Evolutionary conservation across 2,329 filamentous ascomycete genomes (phyloP).

Genomic region (Alternaria arborescens): DNA sequence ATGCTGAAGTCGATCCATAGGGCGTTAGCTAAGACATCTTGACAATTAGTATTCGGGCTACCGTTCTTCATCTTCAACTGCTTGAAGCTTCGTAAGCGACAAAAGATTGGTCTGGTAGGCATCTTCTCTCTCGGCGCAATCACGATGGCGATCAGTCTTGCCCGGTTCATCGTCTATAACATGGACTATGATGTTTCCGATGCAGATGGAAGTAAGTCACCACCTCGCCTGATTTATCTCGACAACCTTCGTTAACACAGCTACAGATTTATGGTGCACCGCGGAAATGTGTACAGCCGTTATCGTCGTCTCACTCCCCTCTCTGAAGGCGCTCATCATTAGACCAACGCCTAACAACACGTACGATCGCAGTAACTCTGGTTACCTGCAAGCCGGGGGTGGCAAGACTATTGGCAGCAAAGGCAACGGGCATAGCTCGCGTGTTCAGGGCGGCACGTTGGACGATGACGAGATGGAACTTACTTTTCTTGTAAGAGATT

Average conservation of each 20-base stretch:
- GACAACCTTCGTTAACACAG: background rate
- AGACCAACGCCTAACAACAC: constrained; percentile 12
- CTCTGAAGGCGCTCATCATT: constrained; percentile 28
- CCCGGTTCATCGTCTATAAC: constrained; percentile 32
- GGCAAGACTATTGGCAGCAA: background rate
- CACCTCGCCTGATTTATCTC: background rate
- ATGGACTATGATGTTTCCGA: constrained; percentile 28
- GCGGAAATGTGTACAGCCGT: constrained; percentile 34
- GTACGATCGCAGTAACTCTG: constrained; percentile 23
- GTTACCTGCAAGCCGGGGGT: constrained; percentile 16
- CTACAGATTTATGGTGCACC: constrained; percentile 32
- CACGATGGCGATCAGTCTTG: constrained; percentile 33
- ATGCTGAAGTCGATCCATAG: rapidly evolving
- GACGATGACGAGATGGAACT: constrained; percentile 34
- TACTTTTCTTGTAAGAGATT: constrained; percentile 11
- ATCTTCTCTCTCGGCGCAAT: constrained; percentile 33
- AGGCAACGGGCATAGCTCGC: constrained; percentile 6
- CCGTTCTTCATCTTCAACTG: constrained; percentile 35
- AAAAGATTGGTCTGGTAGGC: constrained; percentile 33
- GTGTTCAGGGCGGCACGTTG: constrained; percentile 15
- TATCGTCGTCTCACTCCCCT: constrained; percentile 32
- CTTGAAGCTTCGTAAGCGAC: constrained; percentile 32
- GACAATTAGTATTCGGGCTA: constrained; percentile 26
- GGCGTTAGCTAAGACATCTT: background rate
- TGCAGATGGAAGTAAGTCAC: constrained; percentile 28